Conservation (phyloP, 2,329 filamentous ascomycete genomes). For the Ceratocystis albifundus region DNA sequence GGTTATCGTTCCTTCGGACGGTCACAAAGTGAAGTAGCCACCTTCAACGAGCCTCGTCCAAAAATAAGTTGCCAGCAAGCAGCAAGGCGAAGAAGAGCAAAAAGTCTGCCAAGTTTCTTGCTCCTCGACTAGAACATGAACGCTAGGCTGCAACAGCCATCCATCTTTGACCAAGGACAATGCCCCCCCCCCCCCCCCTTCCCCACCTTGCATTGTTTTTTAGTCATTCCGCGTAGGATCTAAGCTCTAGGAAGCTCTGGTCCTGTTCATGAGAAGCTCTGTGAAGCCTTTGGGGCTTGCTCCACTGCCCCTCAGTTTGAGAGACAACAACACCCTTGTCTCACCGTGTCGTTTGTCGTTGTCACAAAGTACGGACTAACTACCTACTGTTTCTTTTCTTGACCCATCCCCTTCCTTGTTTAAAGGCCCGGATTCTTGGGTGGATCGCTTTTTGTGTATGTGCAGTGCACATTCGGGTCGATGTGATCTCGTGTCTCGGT, state of each 20-base stretch:
- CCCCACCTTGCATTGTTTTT: neutral
- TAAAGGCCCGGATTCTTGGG: neutral
- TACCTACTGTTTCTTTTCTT: neutral
- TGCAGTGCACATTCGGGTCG: no score
- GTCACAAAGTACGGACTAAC: neutral
- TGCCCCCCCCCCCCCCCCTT: no score
- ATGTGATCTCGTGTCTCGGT: no score
- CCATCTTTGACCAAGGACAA: neutral
- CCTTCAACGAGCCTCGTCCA: no score
- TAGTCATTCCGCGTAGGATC: neutral
- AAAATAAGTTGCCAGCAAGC: no score
- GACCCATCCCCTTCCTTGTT: no score
- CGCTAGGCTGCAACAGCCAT: neutral
- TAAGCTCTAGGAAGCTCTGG: slow-evolving; percentile 1
- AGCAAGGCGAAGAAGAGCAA: no score
- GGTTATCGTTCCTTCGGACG: neutral
- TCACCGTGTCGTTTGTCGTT: no score
- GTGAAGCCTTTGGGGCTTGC: neutral
- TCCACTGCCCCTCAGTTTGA: neutral
- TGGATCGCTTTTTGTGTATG: neutral
- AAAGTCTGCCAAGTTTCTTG: no score
- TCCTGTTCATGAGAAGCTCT: neutral
- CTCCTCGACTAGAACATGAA: neutral
- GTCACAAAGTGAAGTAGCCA: no score
- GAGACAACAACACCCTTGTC: neutral